Conservation (phyloP, 805 yeast species). For the Metschnikowia gelsemii region DNA sequence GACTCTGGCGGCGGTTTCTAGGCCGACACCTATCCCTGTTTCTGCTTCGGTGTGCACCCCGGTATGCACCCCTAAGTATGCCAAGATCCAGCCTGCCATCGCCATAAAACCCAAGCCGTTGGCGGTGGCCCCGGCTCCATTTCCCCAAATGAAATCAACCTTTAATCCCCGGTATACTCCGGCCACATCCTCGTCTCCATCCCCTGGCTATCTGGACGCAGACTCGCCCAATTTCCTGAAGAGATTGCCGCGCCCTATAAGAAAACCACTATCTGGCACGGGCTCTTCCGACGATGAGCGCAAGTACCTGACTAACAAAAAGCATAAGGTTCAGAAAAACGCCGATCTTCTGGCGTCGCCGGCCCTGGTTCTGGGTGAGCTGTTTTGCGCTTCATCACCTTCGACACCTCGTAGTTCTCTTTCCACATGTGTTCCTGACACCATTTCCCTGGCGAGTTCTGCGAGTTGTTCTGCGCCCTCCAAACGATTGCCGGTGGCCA, state of each 20-base stretch:
- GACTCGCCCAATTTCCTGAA: slow-evolving; percentile 54
- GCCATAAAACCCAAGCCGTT: slow-evolving; percentile 37
- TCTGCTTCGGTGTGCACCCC: background rate
- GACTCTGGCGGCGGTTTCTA: background rate
- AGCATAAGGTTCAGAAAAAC: slow-evolving; percentile 3
- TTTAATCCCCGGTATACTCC: slow-evolving; percentile 23
- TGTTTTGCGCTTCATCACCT: background rate
- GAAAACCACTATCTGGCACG: slow-evolving; percentile 30
- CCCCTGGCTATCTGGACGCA: slow-evolving; percentile 4
- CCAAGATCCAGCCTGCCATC: slow-evolving; percentile 40
- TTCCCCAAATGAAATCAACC: slow-evolving; percentile 28
- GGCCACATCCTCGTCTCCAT: slow-evolving; percentile 10
- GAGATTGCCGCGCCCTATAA: slow-evolving; percentile 76
- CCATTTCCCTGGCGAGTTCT: background rate
- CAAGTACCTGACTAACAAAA: slow-evolving; percentile 4
- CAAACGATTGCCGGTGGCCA: background rate
- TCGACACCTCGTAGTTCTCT: background rate
- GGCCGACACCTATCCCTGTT: background rate
- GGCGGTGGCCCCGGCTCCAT: slow-evolving; percentile 25
- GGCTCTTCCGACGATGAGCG: slow-evolving; percentile 4
- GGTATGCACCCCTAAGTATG: slow-evolving; percentile 30
- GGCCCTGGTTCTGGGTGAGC: slow-evolving; percentile 2
- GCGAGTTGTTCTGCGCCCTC: too few relatives aligned
- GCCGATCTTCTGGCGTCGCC: background rate
- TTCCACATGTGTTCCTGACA: background rate